A percentile compares a stretch with the other conserved stretches of the same genome.
phyloP scores from a whole-genome alignment of 2,329 filamentous ascomycete species.

The Claviceps cyperi region DNA sequence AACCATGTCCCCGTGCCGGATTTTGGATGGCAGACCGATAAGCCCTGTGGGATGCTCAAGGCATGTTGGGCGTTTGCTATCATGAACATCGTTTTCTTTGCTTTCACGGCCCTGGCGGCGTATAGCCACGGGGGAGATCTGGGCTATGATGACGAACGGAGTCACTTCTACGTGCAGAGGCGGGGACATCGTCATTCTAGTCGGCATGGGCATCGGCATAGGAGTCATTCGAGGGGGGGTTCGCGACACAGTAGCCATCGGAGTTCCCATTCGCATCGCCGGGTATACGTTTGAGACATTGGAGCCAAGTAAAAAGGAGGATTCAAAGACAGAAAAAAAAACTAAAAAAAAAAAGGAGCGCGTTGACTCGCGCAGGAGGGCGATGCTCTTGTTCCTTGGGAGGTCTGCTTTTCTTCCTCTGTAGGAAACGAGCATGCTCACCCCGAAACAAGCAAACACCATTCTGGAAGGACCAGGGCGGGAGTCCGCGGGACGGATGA shows the following conservation, averaged over 20 bases:
- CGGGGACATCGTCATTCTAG: constrained; percentile 14
- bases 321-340: too few relatives aligned
- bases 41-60: constrained; percentile 86
- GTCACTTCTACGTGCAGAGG: constrained; percentile 9
- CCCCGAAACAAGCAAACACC: too few relatives aligned
- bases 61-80: constrained; percentile 79
- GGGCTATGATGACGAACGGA: constrained; percentile 22
- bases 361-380: too few relatives aligned
- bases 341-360: too few relatives aligned
- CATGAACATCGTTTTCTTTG: constrained; percentile 74
- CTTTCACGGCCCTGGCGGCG: constrained; percentile 60
- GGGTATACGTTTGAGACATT: constrained; percentile 34
- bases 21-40: constrained; percentile 44
- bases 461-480: too few relatives aligned
- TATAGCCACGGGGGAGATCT: constrained; percentile 40
- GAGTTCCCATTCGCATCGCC: constrained; percentile 34
- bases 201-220: constrained; percentile 27
- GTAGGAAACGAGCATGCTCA: too few relatives aligned
- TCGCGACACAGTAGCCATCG: constrained; percentile 16
- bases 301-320: too few relatives aligned
- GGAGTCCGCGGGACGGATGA: too few relatives aligned
- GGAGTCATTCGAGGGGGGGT: constrained; percentile 10
- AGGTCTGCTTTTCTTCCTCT: too few relatives aligned
- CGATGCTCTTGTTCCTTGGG: too few relatives aligned
- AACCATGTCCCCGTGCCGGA: constrained; percentile 41